Percentiles rank a stretch among this genome's conserved stretches.
Evolutionary conservation across 2,329 filamentous ascomycete genomes (phyloP).

Genomic region (Curvularia hawaiiensis): DNA sequence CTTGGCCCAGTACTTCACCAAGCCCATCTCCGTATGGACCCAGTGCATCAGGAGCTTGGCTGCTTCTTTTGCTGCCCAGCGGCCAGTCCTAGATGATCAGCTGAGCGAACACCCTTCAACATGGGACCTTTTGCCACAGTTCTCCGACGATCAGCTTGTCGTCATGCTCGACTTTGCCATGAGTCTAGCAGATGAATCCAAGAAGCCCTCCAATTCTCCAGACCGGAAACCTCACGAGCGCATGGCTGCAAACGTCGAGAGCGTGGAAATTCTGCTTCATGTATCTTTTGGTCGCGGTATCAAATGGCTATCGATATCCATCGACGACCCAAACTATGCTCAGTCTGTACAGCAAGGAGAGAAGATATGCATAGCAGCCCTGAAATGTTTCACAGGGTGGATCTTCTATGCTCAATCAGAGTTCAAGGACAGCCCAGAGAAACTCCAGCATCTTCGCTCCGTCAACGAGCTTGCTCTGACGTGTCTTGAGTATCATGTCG

Average conservation of each 20-base stretch:
- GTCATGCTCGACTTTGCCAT: slow-evolving; percentile 69
- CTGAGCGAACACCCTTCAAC: slow-evolving; percentile 53
- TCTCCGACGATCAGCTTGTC: slow-evolving; percentile 59
- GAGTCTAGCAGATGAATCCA: slow-evolving; percentile 68
- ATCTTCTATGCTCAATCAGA: slow-evolving; percentile 72
- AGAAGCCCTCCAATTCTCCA: slow-evolving; percentile 69
- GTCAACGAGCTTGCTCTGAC: slow-evolving; percentile 65
- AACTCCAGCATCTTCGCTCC: slow-evolving; percentile 64
- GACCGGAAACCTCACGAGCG: slow-evolving; percentile 55
- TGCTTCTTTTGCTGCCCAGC: slow-evolving; percentile 59
- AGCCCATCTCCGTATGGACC: slow-evolving; percentile 71
- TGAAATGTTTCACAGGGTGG: slow-evolving; percentile 61
- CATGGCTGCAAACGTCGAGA: slow-evolving; percentile 58
- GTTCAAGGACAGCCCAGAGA: slow-evolving; percentile 61
- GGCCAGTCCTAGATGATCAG: slow-evolving; percentile 55
- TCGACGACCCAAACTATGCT: slow-evolving; percentile 30
- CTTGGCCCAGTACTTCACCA: slow-evolving; percentile 75
- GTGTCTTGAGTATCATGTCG: slow-evolving; percentile 63
- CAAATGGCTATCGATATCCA: slow-evolving; percentile 38
- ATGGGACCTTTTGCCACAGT: slow-evolving; percentile 51
- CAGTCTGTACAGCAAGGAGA: slow-evolving; percentile 36
- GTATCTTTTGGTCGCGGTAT: slow-evolving; percentile 46
- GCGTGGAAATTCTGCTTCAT: slow-evolving; percentile 57
- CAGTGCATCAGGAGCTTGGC: slow-evolving; percentile 68
- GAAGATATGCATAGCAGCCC: slow-evolving; percentile 40